Evolutionary conservation across 169 alveolate species (phyloP), one percentile per base, ranked within the genome.

Genomic region (Cryptosporidium meleagridis): DNA sequence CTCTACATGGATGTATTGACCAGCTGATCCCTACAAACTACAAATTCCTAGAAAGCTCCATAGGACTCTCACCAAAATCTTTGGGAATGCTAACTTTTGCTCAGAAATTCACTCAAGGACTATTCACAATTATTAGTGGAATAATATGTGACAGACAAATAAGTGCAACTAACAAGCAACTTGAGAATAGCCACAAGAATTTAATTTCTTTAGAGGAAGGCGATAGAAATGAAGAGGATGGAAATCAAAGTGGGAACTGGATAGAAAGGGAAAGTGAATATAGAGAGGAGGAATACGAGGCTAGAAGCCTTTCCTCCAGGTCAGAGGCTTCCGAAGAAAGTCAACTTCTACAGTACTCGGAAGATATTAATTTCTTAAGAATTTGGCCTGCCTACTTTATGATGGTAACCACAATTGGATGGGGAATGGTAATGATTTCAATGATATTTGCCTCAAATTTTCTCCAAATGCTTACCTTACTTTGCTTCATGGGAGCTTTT

Each of bases 301-400:
- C 7, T 48, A 21, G 23, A 21, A 48, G 8, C 18, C 4, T 48
- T 14, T 48, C 55, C 2, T 9, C 7, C 23, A 48, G 23, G 21
- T 2, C n/a, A 48, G 55, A 48, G 8, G 44, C 16, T 5, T 33
- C 55, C 2, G 70, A 37, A 12, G 26, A 33, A 37, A 70, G 44
- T 10, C n/a, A 23, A 18, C 84, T 44, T 2, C 26, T 45, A 70
- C 6, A 48, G 33, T 9, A 48, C n/a, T 80, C 73, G n/a, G 26
- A 51, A 12, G 14, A 39, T 39, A n/a, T n/a, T 31, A 35, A 35
- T 9, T 73, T 55, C 55, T 73, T 53, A 52, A 80, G 5, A 35
- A 29, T 45, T n/a, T 80, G 89, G 89, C 89, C 89, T 16, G 75
- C 68, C 39, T 80, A 80, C n/a, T 62, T 80, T 31, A 80, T 80